Base-by-base conservation (phyloP, 2,329 filamentous ascomycete species). In the Cladosporium halotolerans region DNA sequence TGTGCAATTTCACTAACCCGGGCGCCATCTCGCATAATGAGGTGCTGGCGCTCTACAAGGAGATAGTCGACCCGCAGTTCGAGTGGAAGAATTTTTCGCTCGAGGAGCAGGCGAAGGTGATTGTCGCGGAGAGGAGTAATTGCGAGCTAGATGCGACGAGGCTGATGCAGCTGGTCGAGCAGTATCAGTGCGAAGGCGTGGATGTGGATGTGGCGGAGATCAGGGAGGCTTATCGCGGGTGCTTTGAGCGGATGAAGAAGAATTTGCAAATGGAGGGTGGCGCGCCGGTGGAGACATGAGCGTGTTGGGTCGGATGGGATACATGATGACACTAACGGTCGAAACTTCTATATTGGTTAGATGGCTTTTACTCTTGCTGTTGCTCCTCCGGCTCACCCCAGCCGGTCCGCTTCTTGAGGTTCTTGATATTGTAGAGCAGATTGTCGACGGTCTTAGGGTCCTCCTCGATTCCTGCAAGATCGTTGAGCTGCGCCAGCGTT, bases 1-100 rank as follows among this genome's bases (percentile, higher is more conserved):
- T 86, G 59, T 85, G 82, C 70, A 86, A 86, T 72, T 85, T 86
- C 67, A 85, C 82, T 56, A 86, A 86, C 70, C 83, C 83, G 0
- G 83, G 83, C 10, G 80, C 81, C 58, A 85, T 86, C 66, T 83
- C 81, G n/a, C 83, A 86, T 70, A 86, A 86, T 66, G 82, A 86
- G 69, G 82, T 86, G 6, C 72, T 86, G 38, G 61, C 70, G 2
- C 71, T 86, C 40, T 85, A 85, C 71, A 79, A 77, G 61, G 76
- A 85, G 57, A 81, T 83, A 58, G 77, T 86, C 36, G 76, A 82
- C 39, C 83, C 83, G 1, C 66, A 64, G 28, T 80, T 83, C 61
- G 75, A 72, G 39, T 86, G 82, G 81, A 76, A 78, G 72, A 86
- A 85, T 72, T 86, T 86, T 63, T 77, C 75, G 2, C 65, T 85